These are phyloP conservation scores for Microsporum ferrugineum DNA, from an alignment of 2,329 filamentous ascomycete genomes.

Conservation along the genomic window DNA sequence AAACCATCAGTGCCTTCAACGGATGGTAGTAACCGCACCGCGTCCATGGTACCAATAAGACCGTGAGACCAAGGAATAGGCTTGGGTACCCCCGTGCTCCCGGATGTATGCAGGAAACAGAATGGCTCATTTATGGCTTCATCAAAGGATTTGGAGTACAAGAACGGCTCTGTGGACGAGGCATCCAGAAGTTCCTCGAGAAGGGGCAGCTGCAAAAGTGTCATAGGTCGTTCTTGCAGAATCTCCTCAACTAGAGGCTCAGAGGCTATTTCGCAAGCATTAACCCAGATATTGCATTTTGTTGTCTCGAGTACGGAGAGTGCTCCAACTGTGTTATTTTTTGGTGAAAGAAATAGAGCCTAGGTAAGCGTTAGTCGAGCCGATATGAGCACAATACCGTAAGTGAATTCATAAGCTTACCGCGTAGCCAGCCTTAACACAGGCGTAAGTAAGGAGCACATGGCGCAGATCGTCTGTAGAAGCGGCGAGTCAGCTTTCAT, in stretches of 20 bases:
- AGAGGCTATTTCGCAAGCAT: background rate
- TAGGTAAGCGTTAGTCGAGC: background rate
- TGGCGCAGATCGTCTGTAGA: background rate
- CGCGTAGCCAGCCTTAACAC: conserved; percentile 4
- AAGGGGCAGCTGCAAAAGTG: background rate
- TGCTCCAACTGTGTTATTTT: background rate
- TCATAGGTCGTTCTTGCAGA: background rate
- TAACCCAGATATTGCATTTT: conserved; percentile 4
- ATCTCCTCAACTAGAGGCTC: background rate
- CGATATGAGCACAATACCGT: background rate
- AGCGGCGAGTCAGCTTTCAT: background rate
- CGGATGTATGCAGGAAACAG: conserved; percentile 1
- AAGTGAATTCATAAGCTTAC: background rate
- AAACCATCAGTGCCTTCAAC: background rate
- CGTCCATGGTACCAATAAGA: conserved; percentile 3
- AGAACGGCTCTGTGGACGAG: background rate
- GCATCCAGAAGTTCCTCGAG: background rate
- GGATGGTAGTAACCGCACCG: background rate
- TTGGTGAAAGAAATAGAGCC: conserved; percentile 1
- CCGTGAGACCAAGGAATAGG: conserved; percentile 1
- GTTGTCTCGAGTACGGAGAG: conserved; percentile 1
- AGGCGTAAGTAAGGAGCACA: background rate
- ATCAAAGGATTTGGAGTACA: background rate
- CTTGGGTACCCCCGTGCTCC: background rate
- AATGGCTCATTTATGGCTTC: background rate